Conservation (phyloP, 495 filamentous ascomycete genomes). For the Venustampulla echinocandica region DNA sequence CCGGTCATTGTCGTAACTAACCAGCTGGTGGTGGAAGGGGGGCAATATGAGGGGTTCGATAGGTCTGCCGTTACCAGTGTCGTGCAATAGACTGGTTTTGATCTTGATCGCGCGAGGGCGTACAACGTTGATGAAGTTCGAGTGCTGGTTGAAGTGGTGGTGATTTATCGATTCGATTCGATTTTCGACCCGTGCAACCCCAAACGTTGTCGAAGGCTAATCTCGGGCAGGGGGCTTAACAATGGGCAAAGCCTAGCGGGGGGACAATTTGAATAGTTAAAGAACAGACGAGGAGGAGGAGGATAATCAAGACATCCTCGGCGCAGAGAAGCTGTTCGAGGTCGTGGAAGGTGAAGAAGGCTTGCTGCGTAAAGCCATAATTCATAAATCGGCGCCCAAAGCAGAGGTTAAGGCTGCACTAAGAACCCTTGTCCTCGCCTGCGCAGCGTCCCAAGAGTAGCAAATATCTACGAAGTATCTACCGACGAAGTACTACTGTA, state of each 20-base stretch:
- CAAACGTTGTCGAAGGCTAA: background rate
- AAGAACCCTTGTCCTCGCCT: too few species aligned
- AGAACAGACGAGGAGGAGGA: background rate
- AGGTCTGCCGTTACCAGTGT: slow-evolving; percentile 1
- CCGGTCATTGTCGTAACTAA: slow-evolving; percentile 26
- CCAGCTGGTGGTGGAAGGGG: slow-evolving; percentile 9
- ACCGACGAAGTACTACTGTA: too few species aligned
- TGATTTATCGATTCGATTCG: background rate
- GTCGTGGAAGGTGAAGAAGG: too few species aligned
- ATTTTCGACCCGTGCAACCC: slow-evolving; percentile 4
- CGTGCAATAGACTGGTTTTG: slow-evolving; percentile 9
- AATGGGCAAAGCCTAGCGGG: background rate
- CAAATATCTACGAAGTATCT: too few species aligned
- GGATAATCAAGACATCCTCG: too few species aligned
- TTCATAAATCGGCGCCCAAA: too few species aligned
- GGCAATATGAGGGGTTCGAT: background rate
- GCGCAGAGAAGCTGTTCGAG: too few species aligned
- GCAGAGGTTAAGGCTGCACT: too few species aligned
- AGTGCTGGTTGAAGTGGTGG: slow-evolving; percentile 1
- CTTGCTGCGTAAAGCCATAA: too few species aligned
- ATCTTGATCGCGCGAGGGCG: slow-evolving; percentile 5
- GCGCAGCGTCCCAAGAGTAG: too few species aligned
- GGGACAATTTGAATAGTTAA: background rate
- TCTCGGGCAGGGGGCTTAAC: background rate
- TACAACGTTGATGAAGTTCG: slow-evolving; percentile 6